These are phyloP conservation scores for Kockovaella imperatae DNA, from an alignment of 768 basidiomycete genomes.

Conservation along the genomic window DNA sequence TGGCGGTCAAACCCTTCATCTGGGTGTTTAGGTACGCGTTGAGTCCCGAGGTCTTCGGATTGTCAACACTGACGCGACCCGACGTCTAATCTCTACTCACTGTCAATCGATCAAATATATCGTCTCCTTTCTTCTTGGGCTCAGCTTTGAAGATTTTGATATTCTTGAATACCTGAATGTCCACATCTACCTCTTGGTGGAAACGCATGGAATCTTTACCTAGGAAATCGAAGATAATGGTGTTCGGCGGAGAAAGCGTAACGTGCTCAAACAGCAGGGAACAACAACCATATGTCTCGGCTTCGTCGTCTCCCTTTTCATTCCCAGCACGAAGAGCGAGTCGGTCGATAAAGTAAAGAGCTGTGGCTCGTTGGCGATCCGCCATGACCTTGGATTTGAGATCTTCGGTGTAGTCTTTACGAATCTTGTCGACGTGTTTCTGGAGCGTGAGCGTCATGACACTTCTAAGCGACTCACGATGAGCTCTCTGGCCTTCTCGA, in stretches of 20 bases:
- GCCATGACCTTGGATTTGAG: constrained; percentile 87
- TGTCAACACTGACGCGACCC: constrained; percentile 2
- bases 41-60: constrained; percentile 61
- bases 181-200: constrained; percentile 73
- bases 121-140: constrained; percentile 77
- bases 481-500: constrained; percentile 93
- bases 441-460: constrained; percentile 40
- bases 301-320: constrained; percentile 99
- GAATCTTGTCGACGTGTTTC: constrained; percentile 85
- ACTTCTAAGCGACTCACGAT: constrained; percentile 56
- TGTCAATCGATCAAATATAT: constrained; percentile 87
- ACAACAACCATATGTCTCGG: constrained; percentile 98
- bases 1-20: constrained; percentile 97
- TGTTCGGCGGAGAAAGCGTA: constrained; percentile 78
- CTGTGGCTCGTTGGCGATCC: constrained; percentile 92
- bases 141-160: constrained; percentile 88
- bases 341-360: constrained; percentile 97
- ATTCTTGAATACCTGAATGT: constrained; percentile 93
- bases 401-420: constrained; percentile 75
- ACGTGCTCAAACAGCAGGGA: constrained; percentile 95
- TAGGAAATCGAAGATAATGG: constrained; percentile 89
- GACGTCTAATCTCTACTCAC: constrained; percentile 52
- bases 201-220: constrained; percentile 99
- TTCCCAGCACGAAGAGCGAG: constrained; percentile 97
- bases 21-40: constrained; percentile 89